Percentiles rank a stretch among this genome's conserved stretches.
These are phyloP conservation scores for Lecanicillium sp. DNA, from an alignment of 2,329 filamentous ascomycete species.

Conservation along the genomic window DNA sequence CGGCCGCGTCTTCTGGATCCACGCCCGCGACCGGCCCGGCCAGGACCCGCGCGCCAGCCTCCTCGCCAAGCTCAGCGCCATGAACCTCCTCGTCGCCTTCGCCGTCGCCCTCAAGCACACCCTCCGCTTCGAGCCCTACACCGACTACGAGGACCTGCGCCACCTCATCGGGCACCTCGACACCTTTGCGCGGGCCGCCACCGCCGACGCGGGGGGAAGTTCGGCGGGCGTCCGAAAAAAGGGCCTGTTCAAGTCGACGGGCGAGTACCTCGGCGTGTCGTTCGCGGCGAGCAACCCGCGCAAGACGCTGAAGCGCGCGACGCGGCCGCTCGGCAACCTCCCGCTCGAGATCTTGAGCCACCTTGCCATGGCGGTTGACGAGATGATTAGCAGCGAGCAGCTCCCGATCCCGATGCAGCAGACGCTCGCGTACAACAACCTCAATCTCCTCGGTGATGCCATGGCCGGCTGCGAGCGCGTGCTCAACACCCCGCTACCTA, in stretches of 20 bases:
- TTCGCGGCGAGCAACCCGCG: constrained; percentile 74
- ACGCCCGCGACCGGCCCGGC: constrained; percentile 53
- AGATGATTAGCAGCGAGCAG: constrained; percentile 49
- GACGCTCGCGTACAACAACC: constrained; percentile 52
- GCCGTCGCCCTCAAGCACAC: constrained; percentile 75
- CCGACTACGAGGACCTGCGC: constrained; percentile 67
- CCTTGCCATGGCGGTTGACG: constrained; percentile 60
- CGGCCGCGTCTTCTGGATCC: constrained; percentile 78
- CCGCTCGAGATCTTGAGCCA: constrained; percentile 76
- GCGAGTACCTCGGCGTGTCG: constrained; percentile 69
- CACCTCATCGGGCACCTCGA: constrained; percentile 66
- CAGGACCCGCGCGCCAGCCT: constrained; percentile 56
- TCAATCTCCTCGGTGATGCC: constrained; percentile 64
- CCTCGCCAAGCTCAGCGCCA: constrained; percentile 63
- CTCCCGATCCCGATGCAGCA: constrained; percentile 53
- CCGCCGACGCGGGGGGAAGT: constrained; percentile 30
- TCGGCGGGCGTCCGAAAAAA: constrained; percentile 31
- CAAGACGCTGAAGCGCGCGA: constrained; percentile 67
- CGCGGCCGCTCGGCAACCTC: constrained; percentile 72
- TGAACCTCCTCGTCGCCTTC: constrained; percentile 75
- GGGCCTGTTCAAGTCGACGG: constrained; percentile 55
- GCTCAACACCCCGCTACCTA: constrained; percentile 72
- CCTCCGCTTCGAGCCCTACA: constrained; percentile 76
- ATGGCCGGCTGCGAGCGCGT: constrained; percentile 70
- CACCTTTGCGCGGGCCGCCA: constrained; percentile 61